Evolutionary conservation across 1,139 yeast species (phyloP).

Genomic region (Lodderomyces beijingensis): DNA sequence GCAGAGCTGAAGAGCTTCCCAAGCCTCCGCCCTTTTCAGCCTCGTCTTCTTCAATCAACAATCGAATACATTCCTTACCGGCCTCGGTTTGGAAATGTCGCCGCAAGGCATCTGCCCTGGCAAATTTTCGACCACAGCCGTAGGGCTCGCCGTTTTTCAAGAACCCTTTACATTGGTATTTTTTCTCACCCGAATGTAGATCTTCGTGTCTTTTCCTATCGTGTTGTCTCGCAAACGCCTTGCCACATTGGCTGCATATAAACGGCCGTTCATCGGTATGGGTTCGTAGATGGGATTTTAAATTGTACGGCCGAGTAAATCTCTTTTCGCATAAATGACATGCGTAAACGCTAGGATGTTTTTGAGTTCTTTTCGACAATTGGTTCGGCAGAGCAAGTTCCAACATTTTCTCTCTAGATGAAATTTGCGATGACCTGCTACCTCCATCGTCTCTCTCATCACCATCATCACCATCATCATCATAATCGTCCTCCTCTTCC

Average conservation of each 20-base stretch:
- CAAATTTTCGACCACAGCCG: slow-evolving; percentile 94
- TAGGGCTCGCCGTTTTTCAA: slow-evolving; percentile 62
- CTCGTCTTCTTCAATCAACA: slow-evolving; percentile 63
- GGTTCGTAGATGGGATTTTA: slow-evolving; percentile 86
- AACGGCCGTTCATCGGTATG: slow-evolving; percentile 95
- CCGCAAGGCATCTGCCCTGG: slow-evolving; percentile 91
- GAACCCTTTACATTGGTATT: slow-evolving; percentile 76
- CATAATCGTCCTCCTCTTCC: slow-evolving; percentile 14
- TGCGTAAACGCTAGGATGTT: slow-evolving; percentile 74
- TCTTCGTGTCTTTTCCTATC: slow-evolving; percentile 94
- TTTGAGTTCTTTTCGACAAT: slow-evolving; percentile 55
- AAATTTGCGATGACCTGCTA: slow-evolving; percentile 12
- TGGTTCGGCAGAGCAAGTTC: slow-evolving; percentile 56
- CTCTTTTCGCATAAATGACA: slow-evolving; percentile 83
- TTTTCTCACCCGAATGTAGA: slow-evolving; percentile 85
- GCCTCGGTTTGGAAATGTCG: slow-evolving; percentile 94
- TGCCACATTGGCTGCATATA: slow-evolving; percentile 80
- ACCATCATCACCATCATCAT: slow-evolving; percentile 10
- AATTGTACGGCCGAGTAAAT: slow-evolving; percentile 88
- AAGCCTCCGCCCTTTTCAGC: slow-evolving; percentile 14
- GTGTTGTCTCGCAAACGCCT: slow-evolving; percentile 94
- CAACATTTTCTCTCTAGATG: slow-evolving; percentile 54
- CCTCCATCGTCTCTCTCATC: slow-evolving; percentile 3
- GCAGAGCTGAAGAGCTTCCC: not conserved
- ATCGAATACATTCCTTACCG: slow-evolving; percentile 78